Conservation (phyloP, 1,139 yeast genomes). For the Yamadazyma oceani region DNA sequence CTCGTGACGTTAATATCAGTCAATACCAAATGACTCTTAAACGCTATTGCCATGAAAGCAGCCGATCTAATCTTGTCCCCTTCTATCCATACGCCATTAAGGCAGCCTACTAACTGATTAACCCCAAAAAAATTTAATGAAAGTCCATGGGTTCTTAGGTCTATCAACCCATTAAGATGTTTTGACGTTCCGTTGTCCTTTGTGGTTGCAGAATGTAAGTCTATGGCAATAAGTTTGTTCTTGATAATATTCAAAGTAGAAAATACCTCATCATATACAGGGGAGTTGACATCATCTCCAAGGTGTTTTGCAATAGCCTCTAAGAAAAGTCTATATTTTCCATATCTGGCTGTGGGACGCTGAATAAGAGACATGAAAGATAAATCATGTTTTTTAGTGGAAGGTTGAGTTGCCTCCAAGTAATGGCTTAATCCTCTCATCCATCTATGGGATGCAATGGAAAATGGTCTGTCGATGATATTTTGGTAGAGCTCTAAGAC, state of each 20-base stretch:
- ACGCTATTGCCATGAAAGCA: constrained; percentile 43
- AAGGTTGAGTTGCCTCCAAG: constrained; percentile 44
- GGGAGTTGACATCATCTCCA: background rate
- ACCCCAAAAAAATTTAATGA: constrained; percentile 38
- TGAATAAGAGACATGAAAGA: constrained; percentile 52
- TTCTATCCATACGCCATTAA: constrained; percentile 40
- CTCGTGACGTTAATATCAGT: constrained; percentile 15
- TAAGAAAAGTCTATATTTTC: constrained; percentile 51
- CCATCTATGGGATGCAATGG: constrained; percentile 18
- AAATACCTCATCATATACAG: background rate
- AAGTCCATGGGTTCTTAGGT: constrained; percentile 2
- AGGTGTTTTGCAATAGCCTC: constrained; percentile 33
- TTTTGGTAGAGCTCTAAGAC: constrained; percentile 34
- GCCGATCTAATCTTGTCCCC: constrained; percentile 15
- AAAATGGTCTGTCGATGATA: constrained; percentile 1
- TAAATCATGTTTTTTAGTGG: constrained; percentile 35
- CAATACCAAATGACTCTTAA: constrained; percentile 50
- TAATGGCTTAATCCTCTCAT: constrained; percentile 37
- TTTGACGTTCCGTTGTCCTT: background rate
- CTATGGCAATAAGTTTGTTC: constrained; percentile 26
- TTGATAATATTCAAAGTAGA: constrained; percentile 17
- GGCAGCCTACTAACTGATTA: constrained; percentile 39
- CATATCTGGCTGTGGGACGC: constrained; percentile 52
- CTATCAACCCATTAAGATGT: constrained; percentile 3
- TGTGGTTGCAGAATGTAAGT: constrained; percentile 17